These are phyloP conservation scores for Mucor plumbeus DNA, from an alignment of 371 early-diverging fungal genomes.

Conservation along the genomic window DNA sequence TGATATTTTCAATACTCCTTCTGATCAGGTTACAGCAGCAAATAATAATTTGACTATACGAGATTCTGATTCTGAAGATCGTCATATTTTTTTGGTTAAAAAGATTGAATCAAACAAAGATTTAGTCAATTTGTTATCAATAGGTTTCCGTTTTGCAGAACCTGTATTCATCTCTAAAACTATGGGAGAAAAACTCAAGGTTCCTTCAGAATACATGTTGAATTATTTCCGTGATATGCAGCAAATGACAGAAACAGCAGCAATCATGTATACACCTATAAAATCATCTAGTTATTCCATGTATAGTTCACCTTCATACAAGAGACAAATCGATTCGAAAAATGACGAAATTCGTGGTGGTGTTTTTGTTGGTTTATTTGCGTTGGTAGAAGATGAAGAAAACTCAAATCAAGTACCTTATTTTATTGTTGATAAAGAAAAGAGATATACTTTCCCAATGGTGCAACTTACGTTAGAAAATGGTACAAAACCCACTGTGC, in stretches of 20 bases:
- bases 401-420: conserved; percentile 16
- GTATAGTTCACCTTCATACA: background rate
- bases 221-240: conserved; percentile 44
- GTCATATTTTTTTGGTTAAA: conserved; percentile 45
- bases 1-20: conserved; percentile 18
- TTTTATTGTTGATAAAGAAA: conserved; percentile 37
- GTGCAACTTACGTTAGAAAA: conserved; percentile 31
- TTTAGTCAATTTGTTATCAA: conserved; percentile 31
- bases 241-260: conserved; percentile 26
- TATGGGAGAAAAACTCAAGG: conserved; percentile 41
- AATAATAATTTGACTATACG: conserved; percentile 9
- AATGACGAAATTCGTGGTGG: conserved; percentile 2
- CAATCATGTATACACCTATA: conserved; percentile 8
- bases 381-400: conserved; percentile 36
- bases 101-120: conserved; percentile 30
- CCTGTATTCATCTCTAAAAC: conserved; percentile 44
- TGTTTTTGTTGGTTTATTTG: conserved; percentile 43
- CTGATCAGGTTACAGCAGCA: background rate
- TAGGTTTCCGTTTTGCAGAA: conserved; percentile 51
- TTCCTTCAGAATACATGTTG: conserved; percentile 46
- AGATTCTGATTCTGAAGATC: conserved; percentile 33
- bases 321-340: background rate
- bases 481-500: conserved; percentile 10
- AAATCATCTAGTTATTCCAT: conserved; percentile 1
- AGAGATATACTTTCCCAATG: conserved; percentile 41